Base-by-base conservation (phyloP, 2,329 filamentous ascomycete species). In the Dactylellina leptospora region DNA sequence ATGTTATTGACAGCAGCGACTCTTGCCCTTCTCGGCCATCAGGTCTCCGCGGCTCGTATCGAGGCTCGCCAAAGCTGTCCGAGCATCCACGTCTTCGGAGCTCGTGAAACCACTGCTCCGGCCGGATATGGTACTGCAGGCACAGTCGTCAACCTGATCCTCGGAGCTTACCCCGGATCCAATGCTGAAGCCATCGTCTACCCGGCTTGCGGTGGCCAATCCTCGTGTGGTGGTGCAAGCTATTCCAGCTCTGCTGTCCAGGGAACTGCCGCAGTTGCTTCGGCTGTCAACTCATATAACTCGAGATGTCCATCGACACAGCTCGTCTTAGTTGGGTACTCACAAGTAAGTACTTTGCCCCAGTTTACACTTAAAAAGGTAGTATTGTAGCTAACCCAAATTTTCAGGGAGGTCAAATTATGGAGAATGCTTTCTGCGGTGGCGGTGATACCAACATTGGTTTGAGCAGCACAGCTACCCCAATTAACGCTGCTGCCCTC, bases 241-340 rank as follows among this genome's bases (percentile, higher is more conserved):
- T 90, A 90, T 75, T 85, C 83, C 1, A 83, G 82, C 75, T 89
- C 86, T 5, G 86, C 84, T 0, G 77, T 80, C 2, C 82, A 85
- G 62, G 87, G 87, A 38, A 86, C 85, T 3, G 76, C 80, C 5
- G 86, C 87, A 9, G 86, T 87, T 2, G 83, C 85, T 1, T 83
- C 79, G 36, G 85, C 85, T 5, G 86, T 89, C 1, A 89, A 85
- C 48, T 78, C 80, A 25, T 87, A 85, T 77, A 84, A 87, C 76
- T 78, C 81, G 25, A 80, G 81, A 76, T 88, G 86, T 76, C 86
- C 87, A 8, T 79, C 78, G 75, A 84, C 85, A 4, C 79, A 86
- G 76, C 80, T 88, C 30, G 85, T 88, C 4, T 79, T 88, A 28
- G 84, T 88, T 36, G 87, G 86, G 33, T 88, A 88, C 78, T 87